Conservation (phyloP, 495 filamentous ascomycete species). For the Neurospora sp. region DNA sequence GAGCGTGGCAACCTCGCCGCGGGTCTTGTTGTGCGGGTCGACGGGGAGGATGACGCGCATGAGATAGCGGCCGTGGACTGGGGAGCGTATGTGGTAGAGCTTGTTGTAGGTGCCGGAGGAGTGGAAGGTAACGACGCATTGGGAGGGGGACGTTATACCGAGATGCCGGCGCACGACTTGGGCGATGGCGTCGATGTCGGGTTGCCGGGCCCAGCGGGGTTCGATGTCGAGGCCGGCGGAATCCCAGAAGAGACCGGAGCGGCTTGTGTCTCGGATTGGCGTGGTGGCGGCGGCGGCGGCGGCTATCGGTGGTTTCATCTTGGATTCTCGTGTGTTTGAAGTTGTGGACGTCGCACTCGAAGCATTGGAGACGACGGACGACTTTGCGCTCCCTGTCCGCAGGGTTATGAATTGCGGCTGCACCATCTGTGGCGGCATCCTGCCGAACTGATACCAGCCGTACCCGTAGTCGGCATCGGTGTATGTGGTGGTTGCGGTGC, state of each 20-base stretch:
- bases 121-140: slow-evolving; percentile 14
- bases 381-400: neutral
- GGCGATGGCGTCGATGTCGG: slow-evolving; percentile 18
- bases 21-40: slow-evolving; percentile 39
- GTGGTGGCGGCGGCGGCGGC: neutral
- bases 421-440: neutral
- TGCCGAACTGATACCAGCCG: neutral
- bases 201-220: slow-evolving; percentile 20
- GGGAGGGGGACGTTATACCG: slow-evolving; percentile 5
- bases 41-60: slow-evolving; percentile 47
- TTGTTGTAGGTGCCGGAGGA: slow-evolving; percentile 24
- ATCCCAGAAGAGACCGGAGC: slow-evolving; percentile 21
- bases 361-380: neutral
- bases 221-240: slow-evolving; percentile 13
- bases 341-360: neutral
- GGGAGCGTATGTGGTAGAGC: slow-evolving; percentile 25
- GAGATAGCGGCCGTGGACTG: slow-evolving; percentile 19
- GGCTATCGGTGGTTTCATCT: neutral
- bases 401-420: neutral
- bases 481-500: neutral
- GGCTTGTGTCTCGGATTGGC: slow-evolving; percentile 14
- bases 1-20: slow-evolving; percentile 48
- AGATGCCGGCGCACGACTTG: slow-evolving; percentile 17
- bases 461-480: neutral
- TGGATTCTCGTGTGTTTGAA: too few species aligned